Evolutionary conservation across 106 monocot species (phyloP).

Genomic region (Chionographis japonica): DNA sequence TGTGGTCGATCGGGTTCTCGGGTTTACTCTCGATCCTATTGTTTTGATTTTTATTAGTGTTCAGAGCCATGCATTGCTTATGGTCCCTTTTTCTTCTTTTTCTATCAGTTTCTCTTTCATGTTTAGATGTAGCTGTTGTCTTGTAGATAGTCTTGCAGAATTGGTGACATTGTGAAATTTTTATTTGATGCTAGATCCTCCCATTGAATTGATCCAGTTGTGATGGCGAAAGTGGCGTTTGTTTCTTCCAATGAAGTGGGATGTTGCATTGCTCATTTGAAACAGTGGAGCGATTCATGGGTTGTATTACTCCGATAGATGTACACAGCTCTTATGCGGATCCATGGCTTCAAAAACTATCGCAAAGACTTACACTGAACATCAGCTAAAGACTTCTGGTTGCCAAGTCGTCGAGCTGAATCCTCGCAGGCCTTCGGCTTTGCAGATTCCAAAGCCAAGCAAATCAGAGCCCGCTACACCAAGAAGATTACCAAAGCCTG

Average conservation of each 20-base stretch:
- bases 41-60: too few species aligned
- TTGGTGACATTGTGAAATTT: too few species aligned
- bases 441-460: slow-evolving; percentile 1
- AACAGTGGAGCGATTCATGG: background rate
- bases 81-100: too few species aligned
- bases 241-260: background rate
- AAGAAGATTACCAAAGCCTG: background rate
- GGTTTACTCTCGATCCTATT: too few species aligned
- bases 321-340: background rate
- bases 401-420: slow-evolving; percentile 11
- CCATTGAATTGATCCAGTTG: too few species aligned
- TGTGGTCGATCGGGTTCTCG: too few species aligned
- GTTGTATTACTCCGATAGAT: background rate
- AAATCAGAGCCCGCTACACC: slow-evolving; percentile 7
- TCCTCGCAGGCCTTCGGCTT: slow-evolving; percentile 6
- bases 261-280: background rate
- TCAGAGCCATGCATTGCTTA: too few species aligned
- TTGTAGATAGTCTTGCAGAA: too few species aligned
- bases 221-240: background rate
- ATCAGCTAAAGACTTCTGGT: slow-evolving; percentile 1
- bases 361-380: background rate
- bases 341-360: slow-evolving; percentile 34
- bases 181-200: too few species aligned
- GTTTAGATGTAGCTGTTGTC: too few species aligned
- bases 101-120: too few species aligned